Conservation (phyloP, 495 filamentous ascomycete species). For the Penicillium paradoxum region DNA sequence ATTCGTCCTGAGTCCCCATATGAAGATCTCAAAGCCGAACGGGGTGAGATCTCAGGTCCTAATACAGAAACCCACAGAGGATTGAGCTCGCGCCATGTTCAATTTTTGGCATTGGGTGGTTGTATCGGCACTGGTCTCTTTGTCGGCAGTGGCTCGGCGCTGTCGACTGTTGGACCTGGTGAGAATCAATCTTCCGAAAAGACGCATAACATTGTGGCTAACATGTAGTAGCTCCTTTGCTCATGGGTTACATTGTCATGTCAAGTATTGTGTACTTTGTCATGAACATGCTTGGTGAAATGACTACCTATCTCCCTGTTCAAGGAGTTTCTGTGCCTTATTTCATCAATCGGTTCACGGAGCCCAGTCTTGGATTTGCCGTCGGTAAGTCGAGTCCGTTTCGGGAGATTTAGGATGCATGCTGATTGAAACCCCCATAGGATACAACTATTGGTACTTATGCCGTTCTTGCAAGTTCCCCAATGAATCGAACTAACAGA, state of each 20-base stretch:
- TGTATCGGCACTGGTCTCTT: slow-evolving; percentile 76
- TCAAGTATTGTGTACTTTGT: slow-evolving; percentile 50
- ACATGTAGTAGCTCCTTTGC: slow-evolving; percentile 54
- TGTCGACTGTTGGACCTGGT: slow-evolving; percentile 58
- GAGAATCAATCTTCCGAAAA: slow-evolving; percentile 19
- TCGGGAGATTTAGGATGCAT: background rate
- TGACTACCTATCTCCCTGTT: slow-evolving; percentile 72
- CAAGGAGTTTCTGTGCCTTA: slow-evolving; percentile 66
- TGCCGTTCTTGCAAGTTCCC: background rate
- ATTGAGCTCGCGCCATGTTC: slow-evolving; percentile 49
- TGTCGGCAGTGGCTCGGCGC: slow-evolving; percentile 60
- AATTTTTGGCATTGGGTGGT: slow-evolving; percentile 66
- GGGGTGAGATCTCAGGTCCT: slow-evolving; percentile 14
- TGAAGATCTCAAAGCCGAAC: slow-evolving; percentile 18
- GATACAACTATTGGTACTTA: slow-evolving; percentile 51
- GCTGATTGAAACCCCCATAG: slow-evolving; percentile 39
- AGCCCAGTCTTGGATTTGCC: slow-evolving; percentile 66
- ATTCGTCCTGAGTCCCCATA: slow-evolving; percentile 6
- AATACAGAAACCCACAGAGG: slow-evolving; percentile 24
- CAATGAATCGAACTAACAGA: slow-evolving; percentile 12
- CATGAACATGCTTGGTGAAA: slow-evolving; percentile 57
- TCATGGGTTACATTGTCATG: slow-evolving; percentile 59
- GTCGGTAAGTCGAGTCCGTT: slow-evolving; percentile 43
- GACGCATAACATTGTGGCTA: background rate
- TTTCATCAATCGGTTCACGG: slow-evolving; percentile 64